Percentiles rank a stretch among this genome's conserved stretches.
Evolutionary conservation across 1,139 yeast species (phyloP).

Genomic region (Diutina pseudorugosa): DNA sequence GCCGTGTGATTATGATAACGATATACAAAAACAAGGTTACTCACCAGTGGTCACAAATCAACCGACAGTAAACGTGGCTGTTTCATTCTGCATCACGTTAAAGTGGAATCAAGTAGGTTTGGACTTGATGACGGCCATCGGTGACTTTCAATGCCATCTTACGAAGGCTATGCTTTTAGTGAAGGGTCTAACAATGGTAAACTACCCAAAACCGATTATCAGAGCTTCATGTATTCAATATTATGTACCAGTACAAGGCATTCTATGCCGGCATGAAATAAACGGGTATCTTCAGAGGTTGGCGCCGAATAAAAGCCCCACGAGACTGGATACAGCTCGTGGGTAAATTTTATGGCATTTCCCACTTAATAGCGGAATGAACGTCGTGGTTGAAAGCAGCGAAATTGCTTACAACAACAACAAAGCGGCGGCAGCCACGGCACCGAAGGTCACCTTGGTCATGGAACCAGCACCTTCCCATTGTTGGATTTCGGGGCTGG

Average conservation of each 20-base stretch:
- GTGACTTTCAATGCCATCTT: too few relatives aligned
- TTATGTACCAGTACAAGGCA: neutral
- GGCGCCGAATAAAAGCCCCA: neutral
- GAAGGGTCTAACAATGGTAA: too few relatives aligned
- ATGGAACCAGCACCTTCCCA: neutral
- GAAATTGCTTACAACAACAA: neutral
- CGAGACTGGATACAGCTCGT: neutral
- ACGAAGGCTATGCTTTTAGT: too few relatives aligned
- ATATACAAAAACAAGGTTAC: too few relatives aligned
- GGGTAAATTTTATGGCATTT: neutral
- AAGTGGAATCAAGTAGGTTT: too few relatives aligned
- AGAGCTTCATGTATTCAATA: neutral
- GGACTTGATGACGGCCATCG: too few relatives aligned
- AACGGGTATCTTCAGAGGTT: neutral
- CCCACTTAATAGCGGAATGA: neutral
- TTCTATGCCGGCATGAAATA: neutral
- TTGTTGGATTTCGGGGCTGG: neutral
- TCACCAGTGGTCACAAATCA: too few relatives aligned
- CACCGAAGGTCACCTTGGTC: neutral
- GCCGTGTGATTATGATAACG: too few relatives aligned
- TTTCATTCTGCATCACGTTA: too few relatives aligned
- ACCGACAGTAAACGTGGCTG: too few relatives aligned
- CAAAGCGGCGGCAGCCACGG: constrained; percentile 1
- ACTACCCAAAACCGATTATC: too few relatives aligned
- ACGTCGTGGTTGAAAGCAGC: too few relatives aligned